Percentiles rank a stretch among this genome's conserved stretches.
Evolutionary conservation across 2,329 filamentous ascomycete genomes (phyloP).

Genomic region (Coniochaeta sp.): DNA sequence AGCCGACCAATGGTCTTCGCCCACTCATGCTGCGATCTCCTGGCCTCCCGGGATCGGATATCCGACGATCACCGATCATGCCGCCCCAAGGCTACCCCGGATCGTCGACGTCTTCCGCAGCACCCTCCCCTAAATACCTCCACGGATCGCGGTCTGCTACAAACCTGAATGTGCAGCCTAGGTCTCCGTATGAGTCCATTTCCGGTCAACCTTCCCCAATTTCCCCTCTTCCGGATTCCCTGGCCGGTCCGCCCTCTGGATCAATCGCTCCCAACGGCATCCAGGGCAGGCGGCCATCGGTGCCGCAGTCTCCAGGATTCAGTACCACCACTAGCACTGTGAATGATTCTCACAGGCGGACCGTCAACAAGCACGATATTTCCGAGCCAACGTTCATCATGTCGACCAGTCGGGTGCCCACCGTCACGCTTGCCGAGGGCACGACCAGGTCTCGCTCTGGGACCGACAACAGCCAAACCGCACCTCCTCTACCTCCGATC

Average conservation of each 20-base stretch:
- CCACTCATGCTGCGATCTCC: conserved; percentile 33
- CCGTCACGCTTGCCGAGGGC: conserved; percentile 30
- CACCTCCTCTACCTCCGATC: conserved; percentile 50
- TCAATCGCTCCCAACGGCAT: conserved; percentile 17
- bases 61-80: conserved; percentile 39
- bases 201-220: conserved; percentile 36
- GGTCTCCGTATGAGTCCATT: conserved; percentile 24
- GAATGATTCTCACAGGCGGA: conserved; percentile 32
- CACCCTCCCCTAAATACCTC: conserved; percentile 15
- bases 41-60: conserved; percentile 40
- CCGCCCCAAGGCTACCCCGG: conserved; percentile 33
- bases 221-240: conserved; percentile 27
- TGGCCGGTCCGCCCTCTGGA: too few relatives aligned
- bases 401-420: conserved; percentile 37
- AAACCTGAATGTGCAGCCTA: conserved; percentile 26
- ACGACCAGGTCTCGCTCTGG: conserved; percentile 31
- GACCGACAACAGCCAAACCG: conserved; percentile 26
- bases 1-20: conserved; percentile 18
- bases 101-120: conserved; percentile 13
- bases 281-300: conserved; percentile 25
- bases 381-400: conserved; percentile 43
- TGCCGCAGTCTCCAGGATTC: conserved; percentile 21
- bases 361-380: conserved; percentile 39
- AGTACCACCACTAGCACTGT: conserved; percentile 20
- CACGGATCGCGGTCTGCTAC: conserved; percentile 21